Evolutionary conservation across 225 moss, liverwort and hornwort genomes (phyloP), one percentile per base, ranked within the genome.

Genomic region (Sphagnum contortum): DNA sequence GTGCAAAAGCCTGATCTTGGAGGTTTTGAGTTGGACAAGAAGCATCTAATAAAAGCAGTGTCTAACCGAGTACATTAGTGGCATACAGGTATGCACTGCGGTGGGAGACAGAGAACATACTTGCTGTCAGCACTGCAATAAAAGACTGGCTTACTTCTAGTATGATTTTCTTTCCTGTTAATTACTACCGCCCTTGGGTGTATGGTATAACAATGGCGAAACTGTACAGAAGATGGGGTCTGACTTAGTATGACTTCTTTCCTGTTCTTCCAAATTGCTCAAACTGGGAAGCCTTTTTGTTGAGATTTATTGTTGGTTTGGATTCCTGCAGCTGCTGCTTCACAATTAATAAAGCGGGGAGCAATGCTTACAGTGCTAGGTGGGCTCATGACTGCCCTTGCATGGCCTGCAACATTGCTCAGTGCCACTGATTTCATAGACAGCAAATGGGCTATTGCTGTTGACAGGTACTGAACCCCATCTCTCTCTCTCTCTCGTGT

Each of bases 131-230:
- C 46, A 93, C 98, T 49, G 98, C 98, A 50, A 84, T 98, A 57
- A 79, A 93, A 79, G 93, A 93, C 74, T 98, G 98, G 98, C 85
- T 98, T 50, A 88, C 91, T 61, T 91, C 98, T 58, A 91, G 93
- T 96, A 78, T 80, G 87, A 70, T 52, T 55, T 49, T 13, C 8
- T 48, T 12, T 48, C 61, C 61, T 11, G 4, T 62, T 44, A 11
- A 45, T 11, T 29, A 29, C 29, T 29, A 29, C 29, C 29, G 0
- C 1, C 29, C 29, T 29, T 29, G 29, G 29, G 29, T 29, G 29
- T 29, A 29, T 29, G 1, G 29, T 29, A 29, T 29, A 29, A 29
- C 29, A 29, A 29, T 29, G 29, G 29, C 29, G 1, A 29, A 29
- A 29, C 29, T 29, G 29, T 29, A 29, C 29, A 29, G 29, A 29